Evolutionary conservation across 345 rosid species (phyloP).

Genomic region (Salix dunnii): DNA sequence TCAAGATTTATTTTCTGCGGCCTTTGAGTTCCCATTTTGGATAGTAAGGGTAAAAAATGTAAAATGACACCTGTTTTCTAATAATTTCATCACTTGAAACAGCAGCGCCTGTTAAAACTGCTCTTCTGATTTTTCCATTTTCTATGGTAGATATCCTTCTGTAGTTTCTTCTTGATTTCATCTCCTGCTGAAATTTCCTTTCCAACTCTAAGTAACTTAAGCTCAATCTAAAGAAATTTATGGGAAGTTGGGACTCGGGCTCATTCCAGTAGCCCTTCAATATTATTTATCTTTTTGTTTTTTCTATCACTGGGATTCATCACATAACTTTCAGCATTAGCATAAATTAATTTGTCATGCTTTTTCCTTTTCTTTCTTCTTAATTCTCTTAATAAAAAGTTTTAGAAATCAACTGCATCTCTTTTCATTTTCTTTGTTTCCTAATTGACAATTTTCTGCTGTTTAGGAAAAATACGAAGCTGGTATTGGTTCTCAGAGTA

Average conservation of each 20-base stretch:
- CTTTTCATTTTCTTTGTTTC: background rate
- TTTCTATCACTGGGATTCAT: background rate
- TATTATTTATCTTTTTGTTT: background rate
- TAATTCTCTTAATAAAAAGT: background rate
- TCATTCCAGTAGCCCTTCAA: background rate
- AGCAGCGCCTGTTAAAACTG: conserved; percentile 6
- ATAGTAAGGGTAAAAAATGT: background rate
- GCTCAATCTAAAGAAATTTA: background rate
- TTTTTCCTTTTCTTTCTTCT: background rate
- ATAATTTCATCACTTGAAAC: background rate
- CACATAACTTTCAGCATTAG: background rate
- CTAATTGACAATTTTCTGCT: conserved; percentile 13
- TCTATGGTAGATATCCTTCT: background rate
- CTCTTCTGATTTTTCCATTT: background rate
- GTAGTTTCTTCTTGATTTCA: background rate
- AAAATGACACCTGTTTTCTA: background rate
- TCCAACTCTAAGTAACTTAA: background rate
- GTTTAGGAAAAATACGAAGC: conserved; percentile 76
- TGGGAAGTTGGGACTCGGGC: background rate
- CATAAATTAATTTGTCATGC: background rate
- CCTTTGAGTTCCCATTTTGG: too few species aligned
- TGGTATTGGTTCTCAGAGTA: conserved; percentile 98
- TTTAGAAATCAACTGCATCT: too few species aligned
- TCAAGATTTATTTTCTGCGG: background rate
- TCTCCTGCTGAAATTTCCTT: background rate